Conservation (phyloP, 2,329 filamentous ascomycete species). For the Bipolaris sorokiniana region DNA sequence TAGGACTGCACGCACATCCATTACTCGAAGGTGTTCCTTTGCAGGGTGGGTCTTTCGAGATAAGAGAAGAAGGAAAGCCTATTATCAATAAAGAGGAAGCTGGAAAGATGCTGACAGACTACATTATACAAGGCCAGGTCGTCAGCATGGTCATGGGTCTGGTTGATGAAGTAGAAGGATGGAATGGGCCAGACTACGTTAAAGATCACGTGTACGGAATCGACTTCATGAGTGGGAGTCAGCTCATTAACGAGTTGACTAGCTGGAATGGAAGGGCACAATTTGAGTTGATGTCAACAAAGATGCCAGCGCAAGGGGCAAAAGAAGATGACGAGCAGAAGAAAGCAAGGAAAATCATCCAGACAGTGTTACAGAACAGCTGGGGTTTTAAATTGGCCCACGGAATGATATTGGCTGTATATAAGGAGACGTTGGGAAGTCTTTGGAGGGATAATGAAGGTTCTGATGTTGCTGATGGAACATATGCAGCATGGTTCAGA, state of each 20-base stretch:
- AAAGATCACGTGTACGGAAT: constrained; percentile 25
- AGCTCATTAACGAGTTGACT: constrained; percentile 44
- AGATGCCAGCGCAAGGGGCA: neutral
- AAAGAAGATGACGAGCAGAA: neutral
- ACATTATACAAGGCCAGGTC: constrained; percentile 63
- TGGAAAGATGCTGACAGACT: constrained; percentile 55
- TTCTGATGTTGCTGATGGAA: constrained; percentile 57
- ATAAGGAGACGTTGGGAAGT: neutral
- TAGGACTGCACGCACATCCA: constrained; percentile 57
- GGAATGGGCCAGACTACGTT: constrained; percentile 62
- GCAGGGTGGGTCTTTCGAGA: constrained; percentile 49
- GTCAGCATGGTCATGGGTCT: constrained; percentile 60
- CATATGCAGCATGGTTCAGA: constrained; percentile 63
- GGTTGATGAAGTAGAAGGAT: constrained; percentile 57
- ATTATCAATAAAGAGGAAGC: constrained; percentile 50
- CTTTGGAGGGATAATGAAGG: constrained; percentile 35
- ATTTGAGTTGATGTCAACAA: constrained; percentile 27
- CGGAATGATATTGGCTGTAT: neutral
- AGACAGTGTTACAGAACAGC: neutral
- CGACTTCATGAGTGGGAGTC: neutral
- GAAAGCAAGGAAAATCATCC: neutral
- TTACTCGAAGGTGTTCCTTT: constrained; percentile 59
- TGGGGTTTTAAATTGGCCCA: neutral
- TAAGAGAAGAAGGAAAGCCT: constrained; percentile 47
- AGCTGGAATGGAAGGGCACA: constrained; percentile 58